Base-by-base conservation (phyloP, 495 filamentous ascomycete genomes). In the Wilcoxina mikolae region DNA sequence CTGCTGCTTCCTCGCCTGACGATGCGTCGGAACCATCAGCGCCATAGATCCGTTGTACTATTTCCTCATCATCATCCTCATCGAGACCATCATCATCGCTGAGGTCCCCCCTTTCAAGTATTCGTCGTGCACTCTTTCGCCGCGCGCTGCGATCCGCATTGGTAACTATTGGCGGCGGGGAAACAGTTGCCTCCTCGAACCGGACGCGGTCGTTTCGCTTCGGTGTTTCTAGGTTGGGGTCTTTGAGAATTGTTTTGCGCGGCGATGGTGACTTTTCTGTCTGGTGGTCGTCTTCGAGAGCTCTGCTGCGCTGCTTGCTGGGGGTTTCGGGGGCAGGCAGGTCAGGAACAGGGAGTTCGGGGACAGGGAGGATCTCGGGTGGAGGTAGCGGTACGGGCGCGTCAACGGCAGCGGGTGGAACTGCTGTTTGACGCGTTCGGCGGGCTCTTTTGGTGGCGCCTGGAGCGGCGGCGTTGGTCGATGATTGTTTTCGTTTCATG, bases 141-240 rank as follows among this genome's bases (percentile, higher is more conserved):
- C 85, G 79, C 2, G 88, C 90, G 0, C 87, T 94, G 5, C 81
- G 77, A 67, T 95, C 84, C 20, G 81, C 82, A 60, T 81, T 85
- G 28, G 60, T 57, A 25, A 65, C 57, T 22, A 35, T 25, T 22
- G 60, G 57, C 7, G 57, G 55, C 15, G 57, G 53, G 25, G 55
- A 29, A 20, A 42, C 42, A n/a, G 56, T 43, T 17, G 58, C 60
- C 4, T 41, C 56, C 38, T 57, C 60, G 31, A 64, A 57, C 41
- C 61, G 61, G 50, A 54, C 54, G 25, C 50, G 22, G 28, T 56
- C 51, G 11, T 56, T 62, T 55, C 56, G 57, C 28, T 35, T n/a
- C 9, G 58, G 46, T 15, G 58, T 29, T n/a, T 20, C 53, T 3
- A 52, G 38, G 29, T 52, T 23, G 27, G 28, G 15, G 49, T 52